Conservation (phyloP, 495 filamentous ascomycete species). For the Tuber borchii region DNA sequence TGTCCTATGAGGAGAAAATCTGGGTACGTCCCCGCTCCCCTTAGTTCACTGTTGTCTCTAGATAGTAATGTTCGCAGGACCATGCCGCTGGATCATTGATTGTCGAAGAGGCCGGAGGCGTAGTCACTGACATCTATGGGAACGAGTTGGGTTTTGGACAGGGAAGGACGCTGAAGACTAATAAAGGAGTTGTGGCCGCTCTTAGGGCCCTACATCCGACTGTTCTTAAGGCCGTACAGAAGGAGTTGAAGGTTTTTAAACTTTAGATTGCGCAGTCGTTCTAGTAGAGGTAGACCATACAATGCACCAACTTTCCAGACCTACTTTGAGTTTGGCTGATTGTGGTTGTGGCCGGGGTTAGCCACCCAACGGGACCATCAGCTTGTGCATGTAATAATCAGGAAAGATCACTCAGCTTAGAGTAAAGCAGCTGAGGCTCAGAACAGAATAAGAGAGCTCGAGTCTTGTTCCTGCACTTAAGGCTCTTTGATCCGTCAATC, state of each 20-base stretch:
- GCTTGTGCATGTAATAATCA: background rate
- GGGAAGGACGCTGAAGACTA: conserved; percentile 76
- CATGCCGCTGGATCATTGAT: conserved; percentile 96
- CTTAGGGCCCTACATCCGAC: conserved; percentile 63
- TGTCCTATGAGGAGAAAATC: conserved; percentile 95
- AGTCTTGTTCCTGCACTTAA: too few relatives aligned
- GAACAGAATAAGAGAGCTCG: too few relatives aligned
- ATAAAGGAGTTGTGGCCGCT: conserved; percentile 90
- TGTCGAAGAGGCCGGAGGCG: conserved; percentile 85
- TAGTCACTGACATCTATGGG: conserved; percentile 69
- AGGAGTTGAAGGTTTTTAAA: conserved; percentile 52
- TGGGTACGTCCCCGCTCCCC: conserved; percentile 50
- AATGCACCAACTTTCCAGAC: background rate
- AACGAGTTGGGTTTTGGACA: conserved; percentile 73
- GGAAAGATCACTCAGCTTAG: conserved; percentile 1
- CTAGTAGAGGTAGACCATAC: conserved; percentile 7
- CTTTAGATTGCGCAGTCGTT: conserved; percentile 14
- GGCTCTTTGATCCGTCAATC: too few relatives aligned
- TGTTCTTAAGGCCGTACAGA: conserved; percentile 75
- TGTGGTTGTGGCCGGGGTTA: background rate
- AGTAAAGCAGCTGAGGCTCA: too few relatives aligned
- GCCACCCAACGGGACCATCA: background rate
- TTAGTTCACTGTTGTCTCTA: too few relatives aligned
- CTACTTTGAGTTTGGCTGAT: background rate
- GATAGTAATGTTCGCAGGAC: conserved; percentile 48